Conservation (phyloP, 805 yeast genomes). For the Zygotorulaspora chibaensis region DNA sequence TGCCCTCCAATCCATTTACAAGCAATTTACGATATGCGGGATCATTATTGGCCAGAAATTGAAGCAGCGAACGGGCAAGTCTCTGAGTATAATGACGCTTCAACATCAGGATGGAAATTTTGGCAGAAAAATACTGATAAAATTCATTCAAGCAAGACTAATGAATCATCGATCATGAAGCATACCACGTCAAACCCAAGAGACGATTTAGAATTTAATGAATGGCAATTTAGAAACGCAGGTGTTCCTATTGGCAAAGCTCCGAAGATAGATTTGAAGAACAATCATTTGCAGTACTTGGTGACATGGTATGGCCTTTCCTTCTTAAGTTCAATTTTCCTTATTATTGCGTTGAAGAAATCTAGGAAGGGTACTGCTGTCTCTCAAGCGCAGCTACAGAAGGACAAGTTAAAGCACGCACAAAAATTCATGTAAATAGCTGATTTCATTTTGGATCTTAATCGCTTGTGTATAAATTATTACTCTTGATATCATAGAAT, state of each 20-base stretch:
- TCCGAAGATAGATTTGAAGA: conserved; percentile 77
- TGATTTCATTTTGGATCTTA: not conserved
- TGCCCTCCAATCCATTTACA: conserved; percentile 74
- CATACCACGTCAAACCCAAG: conserved; percentile 1
- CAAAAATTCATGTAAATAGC: conserved; percentile 35
- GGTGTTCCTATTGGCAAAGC: conserved; percentile 89
- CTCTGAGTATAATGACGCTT: not conserved
- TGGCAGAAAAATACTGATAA: conserved; percentile 18
- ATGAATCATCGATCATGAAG: not conserved
- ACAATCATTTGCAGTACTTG: conserved; percentile 87
- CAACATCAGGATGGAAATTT: conserved; percentile 29
- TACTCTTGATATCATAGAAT: not conserved
- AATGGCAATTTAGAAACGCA: conserved; percentile 59
- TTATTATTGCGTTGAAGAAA: conserved; percentile 50
- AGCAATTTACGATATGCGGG: conserved; percentile 61
- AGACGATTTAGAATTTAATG: conserved; percentile 41
- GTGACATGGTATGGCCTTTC: conserved; percentile 94
- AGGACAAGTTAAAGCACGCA: conserved; percentile 50
- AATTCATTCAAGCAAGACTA: not conserved
- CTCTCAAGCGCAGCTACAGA: conserved; percentile 28
- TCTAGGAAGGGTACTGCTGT: conserved; percentile 27
- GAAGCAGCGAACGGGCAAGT: not conserved
- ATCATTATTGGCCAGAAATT: conserved; percentile 48
- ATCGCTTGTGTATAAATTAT: not conserved
- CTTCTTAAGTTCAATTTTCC: conserved; percentile 63